Percentiles rank a stretch among this genome's conserved stretches.
Evolutionary conservation across 2,329 filamentous ascomycete genomes (phyloP).

Genomic region (Dryadomyces quercivorus): DNA sequence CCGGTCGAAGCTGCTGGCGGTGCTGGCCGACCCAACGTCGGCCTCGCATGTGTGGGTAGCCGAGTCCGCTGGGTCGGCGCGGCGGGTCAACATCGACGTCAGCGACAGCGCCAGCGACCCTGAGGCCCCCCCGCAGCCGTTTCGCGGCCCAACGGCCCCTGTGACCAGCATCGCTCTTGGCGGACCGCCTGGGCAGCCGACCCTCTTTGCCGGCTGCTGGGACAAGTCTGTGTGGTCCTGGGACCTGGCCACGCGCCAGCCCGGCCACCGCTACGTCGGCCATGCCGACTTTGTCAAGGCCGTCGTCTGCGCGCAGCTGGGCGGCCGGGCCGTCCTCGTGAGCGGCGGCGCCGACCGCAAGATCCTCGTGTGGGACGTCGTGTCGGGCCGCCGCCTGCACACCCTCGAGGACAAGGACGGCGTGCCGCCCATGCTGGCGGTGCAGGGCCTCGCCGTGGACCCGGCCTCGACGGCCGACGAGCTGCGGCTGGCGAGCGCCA

Average conservation of each 20-base stretch:
- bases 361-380: conserved; percentile 72
- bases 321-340: conserved; percentile 51
- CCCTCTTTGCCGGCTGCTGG: conserved; percentile 82
- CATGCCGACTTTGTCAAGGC: conserved; percentile 90
- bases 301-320: conserved; percentile 49
- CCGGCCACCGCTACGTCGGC: conserved; percentile 52
- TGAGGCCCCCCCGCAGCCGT: too few species aligned
- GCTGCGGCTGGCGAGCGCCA: conserved; percentile 61
- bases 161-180: conserved; percentile 65
- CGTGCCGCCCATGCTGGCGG: conserved; percentile 55
- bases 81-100: conserved; percentile 60
- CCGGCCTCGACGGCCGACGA: conserved; percentile 40
- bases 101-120: too few species aligned
- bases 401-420: conserved; percentile 52
- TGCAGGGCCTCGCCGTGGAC: conserved; percentile 71
- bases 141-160: conserved; percentile 66
- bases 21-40: conserved; percentile 53
- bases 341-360: conserved; percentile 69
- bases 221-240: conserved; percentile 88
- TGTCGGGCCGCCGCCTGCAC: conserved; percentile 56
- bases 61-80: conserved; percentile 73
- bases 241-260: conserved; percentile 46
- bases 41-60: conserved; percentile 59
- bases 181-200: conserved; percentile 34
- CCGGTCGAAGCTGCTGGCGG: conserved; percentile 75